A percentile compares a stretch with the other conserved stretches of the same genome.
Conservation (phyloP, 495 filamentous ascomycete genomes). For the Penicillium ucsense region DNA sequence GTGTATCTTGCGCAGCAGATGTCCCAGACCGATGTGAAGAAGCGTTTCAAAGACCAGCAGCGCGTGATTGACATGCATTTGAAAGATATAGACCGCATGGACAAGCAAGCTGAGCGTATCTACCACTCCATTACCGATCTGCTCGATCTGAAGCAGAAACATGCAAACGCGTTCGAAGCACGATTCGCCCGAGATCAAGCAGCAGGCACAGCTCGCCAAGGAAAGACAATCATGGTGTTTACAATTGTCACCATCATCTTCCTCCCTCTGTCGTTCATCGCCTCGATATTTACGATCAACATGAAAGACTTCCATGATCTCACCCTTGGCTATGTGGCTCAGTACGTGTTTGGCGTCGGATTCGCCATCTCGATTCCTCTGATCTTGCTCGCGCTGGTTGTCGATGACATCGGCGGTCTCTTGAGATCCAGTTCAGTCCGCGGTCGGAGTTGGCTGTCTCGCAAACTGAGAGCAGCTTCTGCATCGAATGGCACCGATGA, state of each 20-base stretch:
- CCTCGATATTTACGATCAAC: conserved; percentile 58
- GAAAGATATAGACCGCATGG: conserved; percentile 60
- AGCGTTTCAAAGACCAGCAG: conserved; percentile 49
- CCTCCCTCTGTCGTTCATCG: conserved; percentile 58
- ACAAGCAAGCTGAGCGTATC: conserved; percentile 55
- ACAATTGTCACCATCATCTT: conserved; percentile 65
- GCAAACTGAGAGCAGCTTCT: conserved; percentile 1
- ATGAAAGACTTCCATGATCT: conserved; percentile 44
- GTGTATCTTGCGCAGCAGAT: conserved; percentile 37
- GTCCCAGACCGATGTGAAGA: conserved; percentile 43
- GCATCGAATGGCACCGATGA: background rate
- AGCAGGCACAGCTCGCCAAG: conserved; percentile 52
- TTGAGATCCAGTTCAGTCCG: conserved; percentile 12
- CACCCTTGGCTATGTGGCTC: conserved; percentile 47
- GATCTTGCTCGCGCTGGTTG: conserved; percentile 46
- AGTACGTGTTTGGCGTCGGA: conserved; percentile 58
- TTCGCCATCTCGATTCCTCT: conserved; percentile 57
- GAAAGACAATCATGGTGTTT: conserved; percentile 67
- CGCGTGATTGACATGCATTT: conserved; percentile 51
- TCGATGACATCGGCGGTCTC: conserved; percentile 46
- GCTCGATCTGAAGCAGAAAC: conserved; percentile 54
- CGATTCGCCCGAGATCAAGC: conserved; percentile 60
- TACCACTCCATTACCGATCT: conserved; percentile 55
- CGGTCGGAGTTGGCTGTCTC: conserved; percentile 18
- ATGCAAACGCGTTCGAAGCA: conserved; percentile 62